Base-by-base conservation (phyloP, 768 basidiomycete genomes). In the Clitopilus hobsonii region DNA sequence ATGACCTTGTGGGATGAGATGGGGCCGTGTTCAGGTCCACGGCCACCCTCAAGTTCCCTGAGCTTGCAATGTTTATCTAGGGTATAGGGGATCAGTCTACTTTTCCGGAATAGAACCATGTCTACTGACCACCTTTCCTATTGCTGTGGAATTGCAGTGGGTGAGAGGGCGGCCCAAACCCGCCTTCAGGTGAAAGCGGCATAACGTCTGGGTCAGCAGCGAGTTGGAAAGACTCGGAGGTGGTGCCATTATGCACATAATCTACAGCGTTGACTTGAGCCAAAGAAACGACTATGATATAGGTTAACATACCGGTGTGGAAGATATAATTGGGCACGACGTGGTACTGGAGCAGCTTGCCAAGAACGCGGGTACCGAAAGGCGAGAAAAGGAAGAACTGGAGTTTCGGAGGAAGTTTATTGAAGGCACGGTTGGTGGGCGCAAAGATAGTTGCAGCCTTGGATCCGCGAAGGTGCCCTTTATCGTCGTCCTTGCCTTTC, bases 311-410 rank as follows among this genome's bases (percentile, higher is more conserved):
- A 74, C 84, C 78, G 4, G 78, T 77, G 60, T 81, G 72, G n/a
- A 84, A 66, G 22, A 82, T 67, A 14, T 70, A 56, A 8, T 74
- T 67, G 0, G 82, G 82, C 5, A 81, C 74, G 54, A 81, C 72
- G 66, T 88, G 85, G 67, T 77, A 86, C 45, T 80, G 69, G 13
- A 88, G 60, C 18, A 87, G 55, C 66, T 84, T 85, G 58, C 70
- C 75, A 51, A 87, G 57, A 10, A 68, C 77, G 18, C 60, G 65
- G 27, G 72, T 69, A 6, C 85, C 85, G 53, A 82, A 79, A 0
- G 83, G 81, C 3, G 84, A 85, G 67, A 86, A 85, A 51, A 86
- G 69, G 74, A 75, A 86, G 24, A 75, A 59, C 55, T 70, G 71
- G 22, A 86, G 74, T 51, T 74, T 77, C n/a, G 55, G 61, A 0